Evolutionary conservation across 192 early-diverging fungal species (phyloP).

Genomic region (Podila epicladia): DNA sequence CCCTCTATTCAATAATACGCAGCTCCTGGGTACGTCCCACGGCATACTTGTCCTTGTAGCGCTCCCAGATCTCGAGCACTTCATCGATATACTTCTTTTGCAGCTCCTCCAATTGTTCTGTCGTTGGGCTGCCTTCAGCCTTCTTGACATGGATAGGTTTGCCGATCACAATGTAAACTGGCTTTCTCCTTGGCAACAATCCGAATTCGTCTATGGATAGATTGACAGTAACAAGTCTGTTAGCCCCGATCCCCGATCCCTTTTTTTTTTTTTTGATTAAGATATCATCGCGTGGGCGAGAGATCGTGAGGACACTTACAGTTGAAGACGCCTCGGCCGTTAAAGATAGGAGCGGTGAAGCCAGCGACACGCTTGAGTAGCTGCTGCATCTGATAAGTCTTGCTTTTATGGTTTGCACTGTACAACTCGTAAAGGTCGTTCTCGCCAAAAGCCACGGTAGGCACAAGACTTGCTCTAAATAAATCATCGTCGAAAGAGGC

Average conservation of each 20-base stretch:
- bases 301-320: conserved; percentile 60
- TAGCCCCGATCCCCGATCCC: too few species aligned
- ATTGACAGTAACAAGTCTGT: too few species aligned
- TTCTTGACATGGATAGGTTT: conserved; percentile 67
- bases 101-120: conserved; percentile 65
- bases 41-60: conserved; percentile 77
- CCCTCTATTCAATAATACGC: conserved; percentile 67
- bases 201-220: conserved; percentile 55
- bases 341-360: conserved; percentile 79
- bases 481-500: neutral
- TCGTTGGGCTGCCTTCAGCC: conserved; percentile 59
- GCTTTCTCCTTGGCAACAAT: conserved; percentile 59
- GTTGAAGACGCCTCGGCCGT: conserved; percentile 87
- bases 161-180: conserved; percentile 65
- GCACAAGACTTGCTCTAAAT: conserved; percentile 77
- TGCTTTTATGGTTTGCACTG: conserved; percentile 69
- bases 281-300: conserved; percentile 14
- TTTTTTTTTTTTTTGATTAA: too few species aligned
- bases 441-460: conserved; percentile 92
- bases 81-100: conserved; percentile 73
- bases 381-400: conserved; percentile 70
- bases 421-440: conserved; percentile 87
- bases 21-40: conserved; percentile 69
- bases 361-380: conserved; percentile 70
- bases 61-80: conserved; percentile 67